Percentiles rank a stretch among this genome's conserved stretches.
These are phyloP conservation scores for Coniochaeta sp. DNA, from an alignment of 2,329 filamentous ascomycete genomes.

Conservation along the genomic window DNA sequence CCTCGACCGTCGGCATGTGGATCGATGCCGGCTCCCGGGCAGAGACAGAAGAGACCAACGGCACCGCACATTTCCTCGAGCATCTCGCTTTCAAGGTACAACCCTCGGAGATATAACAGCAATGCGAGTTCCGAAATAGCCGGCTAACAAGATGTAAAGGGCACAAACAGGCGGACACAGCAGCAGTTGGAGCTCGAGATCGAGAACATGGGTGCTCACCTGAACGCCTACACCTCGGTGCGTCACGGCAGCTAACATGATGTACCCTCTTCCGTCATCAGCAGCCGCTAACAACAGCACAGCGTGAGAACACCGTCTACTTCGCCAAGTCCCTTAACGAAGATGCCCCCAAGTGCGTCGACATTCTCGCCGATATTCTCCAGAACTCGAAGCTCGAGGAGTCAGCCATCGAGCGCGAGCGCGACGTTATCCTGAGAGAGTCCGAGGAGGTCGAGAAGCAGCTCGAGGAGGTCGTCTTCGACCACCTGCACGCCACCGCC, in stretches of 20 bases:
- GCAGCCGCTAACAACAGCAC: slow-evolving; percentile 13
- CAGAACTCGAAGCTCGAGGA: slow-evolving; percentile 98
- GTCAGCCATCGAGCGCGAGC: slow-evolving; percentile 89
- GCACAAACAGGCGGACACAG: slow-evolving; percentile 89
- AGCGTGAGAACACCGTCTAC: slow-evolving; percentile 99
- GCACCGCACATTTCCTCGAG: slow-evolving; percentile 98
- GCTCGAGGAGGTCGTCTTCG: slow-evolving; percentile 98
- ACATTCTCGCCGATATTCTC: slow-evolving; percentile 98
- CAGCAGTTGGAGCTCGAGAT: slow-evolving; percentile 98
- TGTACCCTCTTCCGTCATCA: neutral
- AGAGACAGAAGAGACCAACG: slow-evolving; percentile 97
- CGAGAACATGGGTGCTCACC: slow-evolving; percentile 98
- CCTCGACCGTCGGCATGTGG: slow-evolving; percentile 97
- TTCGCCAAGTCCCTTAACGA: slow-evolving; percentile 99
- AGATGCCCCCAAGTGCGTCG: slow-evolving; percentile 91
- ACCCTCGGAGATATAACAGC: slow-evolving; percentile 4
- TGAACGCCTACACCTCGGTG: slow-evolving; percentile 99
- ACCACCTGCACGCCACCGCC: slow-evolving; percentile 96
- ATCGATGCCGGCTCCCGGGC: slow-evolving; percentile 98
- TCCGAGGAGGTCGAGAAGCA: slow-evolving; percentile 99
- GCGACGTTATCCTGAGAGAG: slow-evolving; percentile 96
- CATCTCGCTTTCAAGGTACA: slow-evolving; percentile 98
- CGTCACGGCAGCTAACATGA: slow-evolving; percentile 15
- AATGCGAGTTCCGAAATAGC: neutral
- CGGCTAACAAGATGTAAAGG: slow-evolving; percentile 41